Evolutionary conservation across 2,329 filamentous ascomycete species (phyloP).

Genomic region (Fusarium sp.): DNA sequence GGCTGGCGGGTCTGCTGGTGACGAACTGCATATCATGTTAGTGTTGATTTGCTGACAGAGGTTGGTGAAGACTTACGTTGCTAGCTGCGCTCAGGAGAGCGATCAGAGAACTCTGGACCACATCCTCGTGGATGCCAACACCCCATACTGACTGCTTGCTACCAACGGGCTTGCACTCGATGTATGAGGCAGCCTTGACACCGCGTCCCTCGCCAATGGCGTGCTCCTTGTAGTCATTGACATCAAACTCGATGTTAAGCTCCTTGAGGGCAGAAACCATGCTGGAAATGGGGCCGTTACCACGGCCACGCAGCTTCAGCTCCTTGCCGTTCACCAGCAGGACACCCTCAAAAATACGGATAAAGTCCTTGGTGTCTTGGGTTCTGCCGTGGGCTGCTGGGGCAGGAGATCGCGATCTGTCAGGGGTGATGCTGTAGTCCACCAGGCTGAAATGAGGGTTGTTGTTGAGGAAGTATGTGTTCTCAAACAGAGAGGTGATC

Average conservation of each 20-base stretch:
- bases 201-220: conserved; percentile 81
- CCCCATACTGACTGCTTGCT: conserved; percentile 84
- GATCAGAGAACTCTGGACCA: conserved; percentile 85
- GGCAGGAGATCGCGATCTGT: conserved; percentile 80
- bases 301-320: conserved; percentile 80
- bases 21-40: conserved; percentile 12
- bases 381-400: conserved; percentile 76
- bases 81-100: conserved; percentile 86
- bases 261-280: conserved; percentile 82
- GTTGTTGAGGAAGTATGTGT: conserved; percentile 83
- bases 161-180: conserved; percentile 80
- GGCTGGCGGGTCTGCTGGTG: conserved; percentile 21
- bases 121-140: conserved; percentile 91
- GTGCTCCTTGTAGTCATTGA: conserved; percentile 96
- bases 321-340: conserved; percentile 84
- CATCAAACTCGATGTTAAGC: conserved; percentile 87
- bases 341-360: conserved; percentile 85
- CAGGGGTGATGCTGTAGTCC: conserved; percentile 90
- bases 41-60: background rate
- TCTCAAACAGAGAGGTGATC: conserved; percentile 88
- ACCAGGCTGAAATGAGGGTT: conserved; percentile 88
- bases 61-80: conserved; percentile 70
- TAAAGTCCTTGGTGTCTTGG: conserved; percentile 80
- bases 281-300: conserved; percentile 91
- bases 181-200: conserved; percentile 94